A percentile compares a stretch with the other conserved stretches of the same genome.
Conservation (phyloP, 441 rosid genomes). For the Erodium moschatum region DNA sequence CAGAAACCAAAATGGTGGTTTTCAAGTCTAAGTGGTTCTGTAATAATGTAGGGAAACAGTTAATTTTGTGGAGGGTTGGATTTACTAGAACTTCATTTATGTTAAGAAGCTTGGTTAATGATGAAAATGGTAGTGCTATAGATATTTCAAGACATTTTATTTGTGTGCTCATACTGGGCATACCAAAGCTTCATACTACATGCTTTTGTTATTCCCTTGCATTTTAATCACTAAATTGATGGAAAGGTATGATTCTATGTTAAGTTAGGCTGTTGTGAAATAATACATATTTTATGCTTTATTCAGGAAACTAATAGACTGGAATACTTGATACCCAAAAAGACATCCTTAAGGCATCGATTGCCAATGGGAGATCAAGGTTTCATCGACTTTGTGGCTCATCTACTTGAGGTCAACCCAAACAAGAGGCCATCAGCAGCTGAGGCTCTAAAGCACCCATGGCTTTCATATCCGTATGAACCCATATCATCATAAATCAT, state of each 20-base stretch:
- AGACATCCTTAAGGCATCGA: conserved; percentile 73
- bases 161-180: no score
- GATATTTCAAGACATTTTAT: no score
- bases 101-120: no score
- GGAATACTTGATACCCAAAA: conserved; percentile 79
- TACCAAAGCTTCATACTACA: no score
- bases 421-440: conserved; percentile 78
- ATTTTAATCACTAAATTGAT: no score
- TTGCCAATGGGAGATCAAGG: conserved; percentile 95
- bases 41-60: neutral
- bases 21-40: neutral
- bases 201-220: no score
- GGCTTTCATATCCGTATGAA: conserved; percentile 76
- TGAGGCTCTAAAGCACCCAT: conserved; percentile 75
- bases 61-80: no score
- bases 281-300: conserved; percentile 13
- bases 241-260: no score
- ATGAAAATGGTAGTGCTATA: no score
- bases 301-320: conserved; percentile 70
- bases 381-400: conserved; percentile 67
- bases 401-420: conserved; percentile 82
- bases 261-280: no score
- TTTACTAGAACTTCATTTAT: no score
- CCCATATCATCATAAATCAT: conserved; percentile 66
- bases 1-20: no score